Percentiles rank a stretch among this genome's conserved stretches.
Conservation (phyloP, 129 eudicot genomes). For the Centella asiatica region DNA sequence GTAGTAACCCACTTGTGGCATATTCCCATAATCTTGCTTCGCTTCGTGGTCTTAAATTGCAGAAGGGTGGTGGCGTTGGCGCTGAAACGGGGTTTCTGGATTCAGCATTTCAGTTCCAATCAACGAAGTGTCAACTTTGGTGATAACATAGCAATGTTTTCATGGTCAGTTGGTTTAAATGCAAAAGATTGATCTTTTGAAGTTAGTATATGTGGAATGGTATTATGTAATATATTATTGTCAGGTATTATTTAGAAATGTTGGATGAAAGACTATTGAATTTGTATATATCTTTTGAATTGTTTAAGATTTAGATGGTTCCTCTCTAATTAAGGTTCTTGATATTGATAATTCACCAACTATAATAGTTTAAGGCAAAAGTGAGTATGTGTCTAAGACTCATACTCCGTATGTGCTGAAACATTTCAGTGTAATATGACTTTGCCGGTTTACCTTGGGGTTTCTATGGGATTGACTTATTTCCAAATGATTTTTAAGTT, state of each 20-base stretch:
- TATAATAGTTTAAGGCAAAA: no score
- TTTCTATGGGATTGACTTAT: no score
- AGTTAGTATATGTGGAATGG: neutral
- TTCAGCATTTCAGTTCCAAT: conserved; percentile 37
- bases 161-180: conserved; percentile 3
- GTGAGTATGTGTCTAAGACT: no score
- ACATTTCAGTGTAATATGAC: no score
- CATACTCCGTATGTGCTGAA: no score
- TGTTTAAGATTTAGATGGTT: neutral
- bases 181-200: neutral
- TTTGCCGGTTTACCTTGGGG: no score
- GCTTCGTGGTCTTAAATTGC: conserved; percentile 7
- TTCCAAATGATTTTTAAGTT: no score
- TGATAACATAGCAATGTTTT: conserved; percentile 20
- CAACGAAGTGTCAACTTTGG: conserved; percentile 29
- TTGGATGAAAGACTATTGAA: conserved; percentile 4
- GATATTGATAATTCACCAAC: neutral
- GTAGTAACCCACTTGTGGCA: conserved; percentile 3
- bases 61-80: conserved; percentile 20
- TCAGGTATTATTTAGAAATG: neutral
- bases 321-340: neutral
- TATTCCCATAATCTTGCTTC: conserved; percentile 14
- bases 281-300: neutral
- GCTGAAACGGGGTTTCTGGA: conserved; percentile 23
- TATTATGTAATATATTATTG: neutral